Evolutionary conservation across 208 protist genomes (phyloP), one percentile per base, ranked within the genome.

Genomic region (Strigomonas culicis): DNA sequence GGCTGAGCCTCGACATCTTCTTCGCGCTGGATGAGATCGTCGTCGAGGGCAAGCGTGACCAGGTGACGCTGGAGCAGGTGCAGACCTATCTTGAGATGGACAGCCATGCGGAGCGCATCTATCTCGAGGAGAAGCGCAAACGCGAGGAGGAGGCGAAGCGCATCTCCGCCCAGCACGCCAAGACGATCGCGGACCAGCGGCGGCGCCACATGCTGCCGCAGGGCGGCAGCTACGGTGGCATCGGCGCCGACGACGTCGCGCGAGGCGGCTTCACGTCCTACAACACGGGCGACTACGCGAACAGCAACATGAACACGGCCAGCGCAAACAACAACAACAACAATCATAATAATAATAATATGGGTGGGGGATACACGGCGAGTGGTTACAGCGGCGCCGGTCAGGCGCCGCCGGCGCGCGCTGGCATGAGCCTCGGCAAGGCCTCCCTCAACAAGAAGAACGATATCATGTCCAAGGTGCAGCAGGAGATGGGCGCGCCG

Each of bases 21-120:
- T 98, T 99, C 69, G 97, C 98, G 27, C 93, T 99, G 52, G 98
- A 99, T 71, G 98, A 99, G 81, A 88, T 99, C 1, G 86, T 99
- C 6, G 82, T 94, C 10, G 79, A 91, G 25, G 96, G 97, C 10
- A 95, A 97, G 72, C 91, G 97, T 22, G 97, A 99, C 75, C 94
- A 93, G 75, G 88, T 96, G 47, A 96, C 83, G 15, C 43, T 98
- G 30, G 82, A 94, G 52, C 90, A 98, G 68, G 94, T 99, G 39
- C 90, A 97, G 47, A 95, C 87, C 8, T 98, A 95, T 78, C 84
- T 98, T 13, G 90, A 97, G 70, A 99, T 99, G 97, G 88, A 99
- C 63, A 97, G 84, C 31, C 93, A 98, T 65, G 98, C 98, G 66
- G 97, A 99, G 79, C 90, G 95, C 62, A 89, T 72, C 70, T 82